Evolutionary conservation across 2,329 filamentous ascomycete genomes (phyloP), one percentile per base, ranked within the genome.

Genomic region (Teratosphaeria pseudoeucalypti): DNA sequence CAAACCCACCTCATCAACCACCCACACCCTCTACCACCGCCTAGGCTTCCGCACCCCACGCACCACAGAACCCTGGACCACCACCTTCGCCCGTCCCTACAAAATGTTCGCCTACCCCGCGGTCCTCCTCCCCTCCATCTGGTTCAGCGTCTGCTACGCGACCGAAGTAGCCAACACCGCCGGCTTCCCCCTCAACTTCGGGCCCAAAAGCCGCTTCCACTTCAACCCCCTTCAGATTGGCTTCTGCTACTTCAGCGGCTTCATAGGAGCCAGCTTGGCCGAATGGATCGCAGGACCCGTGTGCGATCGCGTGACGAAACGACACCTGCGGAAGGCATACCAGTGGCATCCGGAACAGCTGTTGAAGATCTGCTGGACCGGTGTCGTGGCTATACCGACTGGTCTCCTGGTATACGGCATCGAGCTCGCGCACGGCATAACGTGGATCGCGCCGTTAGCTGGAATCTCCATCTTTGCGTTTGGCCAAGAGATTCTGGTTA

Each of bases 401-500:
- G 55, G 55, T 19, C 34, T 57, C n/a, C 55, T 57, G 6, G 39
- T 57, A 11, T 57, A 57, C 19, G 55, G 55, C 7, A 19, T 57
- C 10, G 34, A 34, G 11, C 32, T 57, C 11, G 29, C 34, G 19
- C 43, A 57, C 37, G 10, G 39, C 10, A 57, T 34, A 2, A 34
- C 39, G 6, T 57, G 55, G 55, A 47, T 57, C 12, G 32, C 34
- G n/a, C 55, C 55, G 34, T 39, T 57, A 10, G 29, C 43, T 11
- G 55, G 55, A 19, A 57, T 57, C 19, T 32, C 29, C 14, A 43
- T 57, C 23, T 32, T 34, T n/a, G 34, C 29, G 2, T 57, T 57
- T 47, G 55, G 55, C 23, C 34, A 39, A 14, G 29, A 57, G 39
- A 34, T 57, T 23, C 34, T 57, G 29, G 43, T 34, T 2, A 57